Conservation (phyloP, 2,329 filamentous ascomycete genomes). For the Fusarium continuum region DNA sequence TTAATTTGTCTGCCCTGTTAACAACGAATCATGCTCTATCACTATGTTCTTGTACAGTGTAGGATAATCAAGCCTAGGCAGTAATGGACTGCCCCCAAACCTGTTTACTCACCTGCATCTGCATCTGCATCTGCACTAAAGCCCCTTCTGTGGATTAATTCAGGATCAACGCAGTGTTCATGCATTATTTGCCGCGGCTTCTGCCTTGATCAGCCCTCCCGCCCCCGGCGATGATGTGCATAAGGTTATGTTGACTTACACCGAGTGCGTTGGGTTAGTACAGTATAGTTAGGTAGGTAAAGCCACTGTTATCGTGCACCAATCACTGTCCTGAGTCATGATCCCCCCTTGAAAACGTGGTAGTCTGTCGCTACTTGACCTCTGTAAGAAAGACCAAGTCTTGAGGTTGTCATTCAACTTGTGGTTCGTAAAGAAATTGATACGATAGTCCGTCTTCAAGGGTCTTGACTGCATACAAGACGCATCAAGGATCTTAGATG, state of each 20-base stretch:
- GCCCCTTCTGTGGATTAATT: background rate
- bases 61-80: background rate
- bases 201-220: conserved; percentile 3
- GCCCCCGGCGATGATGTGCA: conserved; percentile 30
- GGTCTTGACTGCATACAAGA: conserved; percentile 1
- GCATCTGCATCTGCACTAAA: background rate
- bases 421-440: conserved; percentile 6
- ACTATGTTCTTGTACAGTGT: too few species aligned
- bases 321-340: conserved; percentile 15
- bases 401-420: background rate
- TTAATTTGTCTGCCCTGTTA: background rate
- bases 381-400: background rate
- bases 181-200: conserved; percentile 10
- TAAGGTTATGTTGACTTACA: conserved; percentile 10
- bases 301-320: background rate
- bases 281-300: conserved; percentile 4
- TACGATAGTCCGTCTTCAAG: background rate
- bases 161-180: conserved; percentile 6
- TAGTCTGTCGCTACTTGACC: background rate
- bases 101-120: background rate
- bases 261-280: conserved; percentile 11
- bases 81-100: background rate
- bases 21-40: background rate
- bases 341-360: background rate
- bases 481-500: conserved; percentile 15